phyloP scores from a whole-genome alignment of 2,329 filamentous ascomycete species.

The Aplosporella prunicola region DNA sequence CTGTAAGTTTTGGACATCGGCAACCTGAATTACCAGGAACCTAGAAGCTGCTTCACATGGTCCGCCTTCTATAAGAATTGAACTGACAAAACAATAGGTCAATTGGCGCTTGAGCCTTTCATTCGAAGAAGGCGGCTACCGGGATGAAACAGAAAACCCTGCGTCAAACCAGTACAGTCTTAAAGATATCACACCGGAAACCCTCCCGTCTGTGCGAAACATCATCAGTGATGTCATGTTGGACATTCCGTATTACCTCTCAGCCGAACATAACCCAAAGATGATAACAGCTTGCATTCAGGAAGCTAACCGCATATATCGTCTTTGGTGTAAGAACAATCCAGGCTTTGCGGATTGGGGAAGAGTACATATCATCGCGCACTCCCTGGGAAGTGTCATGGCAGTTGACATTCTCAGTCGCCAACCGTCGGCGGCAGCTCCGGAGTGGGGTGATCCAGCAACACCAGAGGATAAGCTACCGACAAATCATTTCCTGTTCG shows the following conservation, averaged over 20 bases:
- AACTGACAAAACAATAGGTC: constrained; percentile 32
- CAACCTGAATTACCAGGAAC: too few species aligned
- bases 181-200: constrained; percentile 84
- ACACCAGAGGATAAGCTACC: constrained; percentile 40
- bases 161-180: constrained; percentile 56
- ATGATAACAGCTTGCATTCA: constrained; percentile 84
- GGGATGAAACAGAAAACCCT: constrained; percentile 44
- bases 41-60: too few species aligned
- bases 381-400: constrained; percentile 93
- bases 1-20: constrained; percentile 33
- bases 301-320: constrained; percentile 93
- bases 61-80: too few species aligned
- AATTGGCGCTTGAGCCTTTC: constrained; percentile 90
- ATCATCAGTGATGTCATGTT: constrained; percentile 98
- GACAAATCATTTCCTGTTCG: constrained; percentile 65
- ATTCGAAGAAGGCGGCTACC: constrained; percentile 64
- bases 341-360: constrained; percentile 72
- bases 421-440: constrained; percentile 66
- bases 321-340: constrained; percentile 90
- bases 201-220: constrained; percentile 79
- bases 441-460: constrained; percentile 24
- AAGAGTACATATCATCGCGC: constrained; percentile 82
- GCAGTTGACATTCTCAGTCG: constrained; percentile 81
- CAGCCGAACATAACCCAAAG: constrained; percentile 76
- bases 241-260: constrained; percentile 96